Base-by-base conservation (phyloP, 2,329 filamentous ascomycete species). In the Aplosporella prunicola region DNA sequence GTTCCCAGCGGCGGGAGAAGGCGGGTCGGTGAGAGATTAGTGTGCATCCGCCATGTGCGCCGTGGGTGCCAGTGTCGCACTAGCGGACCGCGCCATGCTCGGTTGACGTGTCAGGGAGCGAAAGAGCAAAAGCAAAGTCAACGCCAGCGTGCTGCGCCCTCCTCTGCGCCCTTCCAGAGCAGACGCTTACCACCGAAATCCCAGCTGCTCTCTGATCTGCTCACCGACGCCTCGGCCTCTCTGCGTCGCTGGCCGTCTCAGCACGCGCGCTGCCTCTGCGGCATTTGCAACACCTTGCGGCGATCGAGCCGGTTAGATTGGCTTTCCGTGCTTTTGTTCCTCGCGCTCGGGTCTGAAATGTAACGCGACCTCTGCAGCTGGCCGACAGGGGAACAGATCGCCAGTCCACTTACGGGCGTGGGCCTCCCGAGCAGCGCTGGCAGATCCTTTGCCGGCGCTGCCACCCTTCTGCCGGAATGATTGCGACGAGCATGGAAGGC, bases 21-120 rank as follows among this genome's bases (percentile, higher is more conserved):
- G 29, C 35, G 35, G 35, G 35, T 38, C 35, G 35, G 35, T 35
- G 38, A 40, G 38, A 35, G 38, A 40, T 40, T 40, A 35, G 32
- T 24, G 26, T 35, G 32, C 38, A 29, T 24, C 32, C 26, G 35
- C 35, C 35, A 37, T 38, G 28, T 38, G 28, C 35, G 27, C 26
- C 29, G 26, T 27, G 27, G 26, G 31, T 31, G 28, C 35, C 14
- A 25, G 27, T 35, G 38, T 40, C 38, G 35, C 38, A 40, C 32
- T 35, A 33, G 20, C 37, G 24, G 29, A 25, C 31, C 32, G 32
- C 27, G 27, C 32, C 31, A 35, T 32, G 16, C 22, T 24, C 22
- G 22, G 18, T 35, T 35, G 38, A 35, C 38, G 38, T 40, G 38
- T 40, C 38, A 18, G 26, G 28, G 32, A 20, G 32, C 30, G 22